Base-by-base conservation (phyloP, 371 early-diverging fungal genomes). In the Mucor ambiguus region DNA sequence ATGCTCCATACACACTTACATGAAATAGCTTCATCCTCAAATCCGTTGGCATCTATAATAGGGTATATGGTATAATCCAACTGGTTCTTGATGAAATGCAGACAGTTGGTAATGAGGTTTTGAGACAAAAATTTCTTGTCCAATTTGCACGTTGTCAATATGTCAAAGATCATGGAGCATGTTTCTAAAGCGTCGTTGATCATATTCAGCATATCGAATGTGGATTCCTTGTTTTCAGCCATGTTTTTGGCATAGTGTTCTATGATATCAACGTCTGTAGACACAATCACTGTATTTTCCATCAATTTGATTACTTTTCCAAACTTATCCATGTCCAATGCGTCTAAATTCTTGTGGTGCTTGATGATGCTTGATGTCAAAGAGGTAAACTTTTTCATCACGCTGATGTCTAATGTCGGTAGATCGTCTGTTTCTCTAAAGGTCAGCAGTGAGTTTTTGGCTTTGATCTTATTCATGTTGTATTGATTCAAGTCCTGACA, bases 31-130 rank as follows among this genome's bases (percentile, higher is more conserved):
- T 70, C 74, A 9, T 74, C 72, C 20, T 71, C 73, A 32, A 68
- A 57, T 4, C 56, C 58, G 24, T 64, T 72, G 33, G 71, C 43
- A 60, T 79, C 80, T 43, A 77, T 71, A 11, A 79, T 43, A 8
- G 82, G 82, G 63, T 79, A 82, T 61, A 82, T 65, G 11, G 69
- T 71, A 48, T 67, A 76, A 43, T 71, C 78, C 18, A 82, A 24
- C 37, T 77, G 75, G 11, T 61, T 66, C 28, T 76, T 75, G 16
- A 73, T 63, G 2, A 73, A 65, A 16, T 72, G 70, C 28, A 82
- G 58, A 44, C 79, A 79, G n/a, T 69, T 70, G 24, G 71, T 52
- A 7, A 79, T 63, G 0, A 75, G 30, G 29, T 62, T 68, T 58
- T 66, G 64, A 2, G 77, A 64, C 18, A 79, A 48, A 52, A 71